Percentiles rank a stretch among this genome's conserved stretches.
These are phyloP conservation scores for Talaromyces proteolyticus DNA, from an alignment of 495 filamentous ascomycete genomes.

Conservation along the genomic window DNA sequence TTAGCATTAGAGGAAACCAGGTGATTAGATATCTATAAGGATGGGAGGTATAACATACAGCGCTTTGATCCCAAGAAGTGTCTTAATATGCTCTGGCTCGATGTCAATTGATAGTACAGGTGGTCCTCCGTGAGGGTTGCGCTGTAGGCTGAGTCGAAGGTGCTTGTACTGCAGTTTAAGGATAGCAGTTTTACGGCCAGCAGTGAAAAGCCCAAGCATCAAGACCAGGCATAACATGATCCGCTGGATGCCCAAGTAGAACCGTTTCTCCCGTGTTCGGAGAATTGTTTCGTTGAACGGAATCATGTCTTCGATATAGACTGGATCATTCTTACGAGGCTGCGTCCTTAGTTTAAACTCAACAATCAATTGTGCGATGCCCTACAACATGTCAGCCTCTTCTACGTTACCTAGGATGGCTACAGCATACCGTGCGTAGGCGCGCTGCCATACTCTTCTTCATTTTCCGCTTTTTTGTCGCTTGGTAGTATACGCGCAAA, in stretches of 20 bases:
- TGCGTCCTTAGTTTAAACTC: conserved; percentile 13
- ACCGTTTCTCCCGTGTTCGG: conserved; percentile 16
- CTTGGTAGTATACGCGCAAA: conserved; percentile 17
- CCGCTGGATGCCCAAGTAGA: conserved; percentile 15
- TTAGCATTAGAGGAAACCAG: conserved; percentile 6
- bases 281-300: conserved; percentile 17
- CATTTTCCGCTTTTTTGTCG: conserved; percentile 17
- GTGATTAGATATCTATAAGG: too few species aligned
- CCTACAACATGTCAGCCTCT: too few species aligned
- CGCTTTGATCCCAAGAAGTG: conserved; percentile 13
- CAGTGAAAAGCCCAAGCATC: conserved; percentile 14
- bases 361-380: conserved; percentile 14
- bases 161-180: conserved; percentile 16
- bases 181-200: conserved; percentile 14
- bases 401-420: too few species aligned
- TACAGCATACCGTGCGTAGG: neutral
- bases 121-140: conserved; percentile 14
- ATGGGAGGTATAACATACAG: too few species aligned
- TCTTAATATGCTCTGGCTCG: conserved; percentile 12
- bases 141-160: conserved; percentile 15
- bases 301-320: conserved; percentile 19
- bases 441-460: conserved; percentile 13
- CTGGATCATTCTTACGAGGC: conserved; percentile 13
- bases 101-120: conserved; percentile 17
- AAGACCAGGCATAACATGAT: conserved; percentile 17